Conservation (phyloP, 345 rosid genomes). For the Turnera subulata region DNA sequence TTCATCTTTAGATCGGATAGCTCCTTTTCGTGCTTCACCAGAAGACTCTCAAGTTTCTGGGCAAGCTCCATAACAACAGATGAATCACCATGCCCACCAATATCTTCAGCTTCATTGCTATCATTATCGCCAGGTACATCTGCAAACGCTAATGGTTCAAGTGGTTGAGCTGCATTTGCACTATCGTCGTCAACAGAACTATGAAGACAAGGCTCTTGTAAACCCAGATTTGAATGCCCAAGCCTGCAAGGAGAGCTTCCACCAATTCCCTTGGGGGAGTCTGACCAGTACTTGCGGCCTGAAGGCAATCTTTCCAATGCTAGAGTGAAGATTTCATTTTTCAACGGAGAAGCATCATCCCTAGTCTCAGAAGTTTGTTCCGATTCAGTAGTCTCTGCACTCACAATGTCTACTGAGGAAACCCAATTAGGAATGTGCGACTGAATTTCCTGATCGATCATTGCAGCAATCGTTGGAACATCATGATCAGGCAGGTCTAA, state of each 20-base stretch:
- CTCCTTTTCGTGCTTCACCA: slow-evolving; percentile 63
- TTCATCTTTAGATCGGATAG: slow-evolving; percentile 56
- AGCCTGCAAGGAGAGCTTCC: slow-evolving; percentile 38
- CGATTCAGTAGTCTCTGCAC: slow-evolving; percentile 20
- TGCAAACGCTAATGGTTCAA: slow-evolving; percentile 16
- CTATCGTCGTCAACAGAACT: slow-evolving; percentile 13
- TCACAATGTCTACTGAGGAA: slow-evolving; percentile 21
- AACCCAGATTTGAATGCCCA: slow-evolving; percentile 28
- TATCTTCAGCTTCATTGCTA: neutral
- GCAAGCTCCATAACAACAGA: slow-evolving; percentile 32
- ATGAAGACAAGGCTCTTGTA: slow-evolving; percentile 17
- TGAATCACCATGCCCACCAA: neutral
- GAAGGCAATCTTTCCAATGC: slow-evolving; percentile 75
- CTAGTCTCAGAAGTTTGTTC: slow-evolving; percentile 18
- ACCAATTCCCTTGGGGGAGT: slow-evolving; percentile 48
- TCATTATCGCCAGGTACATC: slow-evolving; percentile 4
- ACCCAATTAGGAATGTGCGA: slow-evolving; percentile 73
- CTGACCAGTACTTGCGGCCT: slow-evolving; percentile 82
- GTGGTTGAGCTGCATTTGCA: slow-evolving; percentile 16
- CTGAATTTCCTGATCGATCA: slow-evolving; percentile 73
- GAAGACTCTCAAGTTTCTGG: slow-evolving; percentile 53
- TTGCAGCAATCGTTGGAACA: slow-evolving; percentile 60
- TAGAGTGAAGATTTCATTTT: slow-evolving; percentile 17
- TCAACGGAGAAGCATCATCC: slow-evolving; percentile 22
- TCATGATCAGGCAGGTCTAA: slow-evolving; percentile 89